Base-by-base conservation (phyloP, 768 basidiomycete genomes). In the Mycena sanguinolenta region DNA sequence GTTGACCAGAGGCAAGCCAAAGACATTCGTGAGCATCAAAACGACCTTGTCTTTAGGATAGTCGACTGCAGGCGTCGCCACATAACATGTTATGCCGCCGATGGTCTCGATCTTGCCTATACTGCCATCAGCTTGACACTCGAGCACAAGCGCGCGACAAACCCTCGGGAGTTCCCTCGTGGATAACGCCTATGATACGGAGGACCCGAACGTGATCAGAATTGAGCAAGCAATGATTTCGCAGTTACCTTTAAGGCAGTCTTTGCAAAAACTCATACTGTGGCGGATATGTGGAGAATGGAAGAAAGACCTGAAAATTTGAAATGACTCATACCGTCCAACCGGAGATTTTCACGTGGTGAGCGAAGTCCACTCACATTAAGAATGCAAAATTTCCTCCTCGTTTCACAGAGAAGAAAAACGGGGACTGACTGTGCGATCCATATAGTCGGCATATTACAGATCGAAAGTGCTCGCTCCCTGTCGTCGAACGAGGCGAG, bases 1-100 rank as follows among this genome's bases (percentile, higher is more conserved):
- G 68, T 86, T 86, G 67, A 65, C 19, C 13, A 83, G 73, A 4
- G 77, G 74, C 46, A 82, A 71, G 32, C 84, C 85, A 55, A 82
- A 85, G 55, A 78, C 72, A 69, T 84, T 85, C 57, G 81, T 72
- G 38, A 86, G 75, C 78, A 82, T 84, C 21, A 84, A 75, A 59
- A 84, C 67, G 60, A 79, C 83, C 55, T 82, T 83, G 63, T 81
- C 78, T 75, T 83, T 83, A 49, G 79, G 63, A 54, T 83, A 83
- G 30, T 84, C 82, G 46, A 63, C 74, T 2, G 75, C 70, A 21
- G 85, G 85, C 4, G 82, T 82, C 9, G 80, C 79, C 42, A 86
- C 80, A 67, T 87, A 87, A 68, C 78, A 81, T 32, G 79, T 72
- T 34, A 84, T 72, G 12, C 84, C 85, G 28, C 73, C 79, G 60